phyloP scores from a whole-genome alignment of 257 asterid genomes.

The Gentiana macrophylla region DNA sequence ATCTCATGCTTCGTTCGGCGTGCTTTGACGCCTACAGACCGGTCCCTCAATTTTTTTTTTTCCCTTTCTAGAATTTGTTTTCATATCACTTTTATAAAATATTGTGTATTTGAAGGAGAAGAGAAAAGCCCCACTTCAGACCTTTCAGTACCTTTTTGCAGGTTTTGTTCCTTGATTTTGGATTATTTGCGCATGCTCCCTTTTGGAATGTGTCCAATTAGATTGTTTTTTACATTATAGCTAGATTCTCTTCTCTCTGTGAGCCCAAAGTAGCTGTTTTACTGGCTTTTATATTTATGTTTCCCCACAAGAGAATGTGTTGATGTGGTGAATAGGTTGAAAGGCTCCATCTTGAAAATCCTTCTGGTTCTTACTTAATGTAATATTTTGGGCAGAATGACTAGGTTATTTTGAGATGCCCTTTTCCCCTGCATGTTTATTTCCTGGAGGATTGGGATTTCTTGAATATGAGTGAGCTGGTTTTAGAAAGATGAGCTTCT shows the following conservation, averaged over 20 bases:
- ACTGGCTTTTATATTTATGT: constrained; percentile 20
- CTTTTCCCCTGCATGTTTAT: constrained; percentile 7
- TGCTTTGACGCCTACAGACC: constrained; percentile 63
- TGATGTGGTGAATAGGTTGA: constrained; percentile 15
- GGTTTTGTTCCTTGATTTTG: constrained; percentile 65
- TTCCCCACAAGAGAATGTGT: constrained; percentile 18
- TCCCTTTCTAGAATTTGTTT: constrained; percentile 13
- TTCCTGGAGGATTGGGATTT: constrained; percentile 1
- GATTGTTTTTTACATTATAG: constrained; percentile 40
- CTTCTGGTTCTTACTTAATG: constrained; percentile 4
- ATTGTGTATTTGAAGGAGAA: constrained; percentile 16
- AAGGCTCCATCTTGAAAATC: constrained; percentile 6
- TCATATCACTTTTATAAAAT: not conserved
- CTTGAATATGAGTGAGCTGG: constrained; percentile 4
- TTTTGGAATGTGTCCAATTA: constrained; percentile 17
- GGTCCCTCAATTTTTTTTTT: constrained; percentile 26
- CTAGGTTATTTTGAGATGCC: constrained; percentile 9
- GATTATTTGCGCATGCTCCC: constrained; percentile 49
- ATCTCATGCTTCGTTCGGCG: constrained; percentile 76
- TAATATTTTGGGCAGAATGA: constrained; percentile 6
- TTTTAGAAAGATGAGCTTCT: constrained; percentile 24
- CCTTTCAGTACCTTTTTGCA: constrained; percentile 55
- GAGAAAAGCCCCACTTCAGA: constrained; percentile 72
- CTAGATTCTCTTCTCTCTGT: constrained; percentile 52
- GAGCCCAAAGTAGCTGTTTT: constrained; percentile 14